phyloP scores from a whole-genome alignment of 768 basidiomycete species.

The Pleurotus sapidus region DNA sequence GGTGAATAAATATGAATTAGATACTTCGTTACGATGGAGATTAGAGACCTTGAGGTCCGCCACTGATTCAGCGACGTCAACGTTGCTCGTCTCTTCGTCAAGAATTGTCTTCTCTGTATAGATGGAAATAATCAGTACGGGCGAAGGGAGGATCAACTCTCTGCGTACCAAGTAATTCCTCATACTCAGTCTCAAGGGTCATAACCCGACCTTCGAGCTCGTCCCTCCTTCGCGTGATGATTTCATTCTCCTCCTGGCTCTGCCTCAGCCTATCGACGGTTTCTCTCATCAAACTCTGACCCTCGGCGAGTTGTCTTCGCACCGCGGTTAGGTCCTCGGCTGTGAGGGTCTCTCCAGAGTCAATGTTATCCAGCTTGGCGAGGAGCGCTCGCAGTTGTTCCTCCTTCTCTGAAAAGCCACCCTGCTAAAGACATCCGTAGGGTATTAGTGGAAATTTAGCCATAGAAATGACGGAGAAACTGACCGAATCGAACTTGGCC shows the following conservation, averaged over 20 bases:
- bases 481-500: conserved; percentile 95
- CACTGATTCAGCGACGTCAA: conserved; percentile 81
- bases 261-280: conserved; percentile 87
- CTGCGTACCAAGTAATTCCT: conserved; percentile 86
- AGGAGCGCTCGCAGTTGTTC: conserved; percentile 86
- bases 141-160: conserved; percentile 14
- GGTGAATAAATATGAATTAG: too few species aligned
- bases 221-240: conserved; percentile 75
- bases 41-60: conserved; percentile 78
- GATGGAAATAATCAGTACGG: not conserved
- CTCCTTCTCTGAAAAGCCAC: conserved; percentile 94
- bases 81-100: conserved; percentile 84
- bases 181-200: conserved; percentile 89
- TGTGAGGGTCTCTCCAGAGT: conserved; percentile 62
- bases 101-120: conserved; percentile 82
- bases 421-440: conserved; percentile 53
- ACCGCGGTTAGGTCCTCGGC: conserved; percentile 79
- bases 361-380: conserved; percentile 80
- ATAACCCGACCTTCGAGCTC: conserved; percentile 84
- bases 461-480: conserved; percentile 23
- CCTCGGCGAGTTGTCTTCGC: conserved; percentile 85
- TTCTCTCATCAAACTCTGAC: conserved; percentile 82
- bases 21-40: too few species aligned
- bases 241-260: conserved; percentile 90
- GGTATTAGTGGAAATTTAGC: conserved; percentile 2